These are phyloP conservation scores for Linum usitatissimum DNA, from an alignment of 345 rosid species.

Conservation along the genomic window DNA sequence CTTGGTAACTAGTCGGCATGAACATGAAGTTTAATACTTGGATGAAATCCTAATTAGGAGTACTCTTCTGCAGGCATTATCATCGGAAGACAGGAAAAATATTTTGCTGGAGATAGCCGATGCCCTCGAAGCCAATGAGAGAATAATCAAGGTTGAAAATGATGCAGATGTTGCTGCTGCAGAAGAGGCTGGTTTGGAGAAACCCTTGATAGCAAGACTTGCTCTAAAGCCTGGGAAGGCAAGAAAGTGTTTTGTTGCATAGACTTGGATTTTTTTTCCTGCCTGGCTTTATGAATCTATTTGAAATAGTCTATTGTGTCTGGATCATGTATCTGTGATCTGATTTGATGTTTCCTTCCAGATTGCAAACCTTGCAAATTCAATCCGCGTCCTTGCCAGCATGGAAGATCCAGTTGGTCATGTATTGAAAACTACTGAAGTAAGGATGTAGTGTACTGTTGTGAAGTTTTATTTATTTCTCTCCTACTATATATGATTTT, in stretches of 20 bases:
- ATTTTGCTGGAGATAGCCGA: constrained; percentile 73
- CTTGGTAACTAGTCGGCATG: background rate
- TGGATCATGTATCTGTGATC: too few relatives aligned
- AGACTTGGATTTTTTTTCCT: too few relatives aligned
- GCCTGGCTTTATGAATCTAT: too few relatives aligned
- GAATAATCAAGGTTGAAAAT: constrained; percentile 52
- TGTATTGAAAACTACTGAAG: constrained; percentile 83
- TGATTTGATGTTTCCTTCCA: constrained; percentile 17
- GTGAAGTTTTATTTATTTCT: background rate
- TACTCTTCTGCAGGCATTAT: constrained; percentile 41
- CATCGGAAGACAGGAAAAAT: constrained; percentile 59
- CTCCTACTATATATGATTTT: background rate
- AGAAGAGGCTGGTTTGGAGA: constrained; percentile 60
- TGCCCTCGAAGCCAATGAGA: constrained; percentile 74
- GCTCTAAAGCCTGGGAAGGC: constrained; percentile 86
- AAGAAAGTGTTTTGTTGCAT: constrained; percentile 7
- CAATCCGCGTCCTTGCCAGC: constrained; percentile 76
- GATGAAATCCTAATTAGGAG: background rate
- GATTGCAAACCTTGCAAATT: constrained; percentile 66
- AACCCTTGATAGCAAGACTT: constrained; percentile 69
- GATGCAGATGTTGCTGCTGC: constrained; percentile 79
- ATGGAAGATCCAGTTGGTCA: constrained; percentile 93
- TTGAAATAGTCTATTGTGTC: background rate
- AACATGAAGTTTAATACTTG: background rate
- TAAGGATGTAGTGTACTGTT: constrained; percentile 19